Percentiles rank a stretch among this genome's conserved stretches.
phyloP scores from a whole-genome alignment of 768 basidiomycete species.

The Podaxis carcinomalis region DNA sequence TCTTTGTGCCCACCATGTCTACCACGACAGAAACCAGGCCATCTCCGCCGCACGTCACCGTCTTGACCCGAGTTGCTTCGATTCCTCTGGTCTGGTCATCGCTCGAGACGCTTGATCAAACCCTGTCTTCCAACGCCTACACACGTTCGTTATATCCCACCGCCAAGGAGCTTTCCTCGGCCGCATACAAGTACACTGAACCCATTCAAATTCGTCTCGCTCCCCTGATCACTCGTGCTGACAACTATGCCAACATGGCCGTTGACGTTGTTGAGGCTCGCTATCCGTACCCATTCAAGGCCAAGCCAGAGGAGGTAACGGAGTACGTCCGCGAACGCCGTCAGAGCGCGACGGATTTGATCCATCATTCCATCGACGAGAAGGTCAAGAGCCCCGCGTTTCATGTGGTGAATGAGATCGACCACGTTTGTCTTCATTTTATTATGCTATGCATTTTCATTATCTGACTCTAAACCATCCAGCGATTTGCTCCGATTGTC shows the following conservation, averaged over 20 bases:
- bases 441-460: conserved; percentile 14
- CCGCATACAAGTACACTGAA: conserved; percentile 58
- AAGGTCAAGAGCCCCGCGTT: conserved; percentile 60
- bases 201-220: conserved; percentile 64
- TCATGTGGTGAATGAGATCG: conserved; percentile 61
- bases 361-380: conserved; percentile 42
- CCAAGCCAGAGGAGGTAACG: conserved; percentile 67
- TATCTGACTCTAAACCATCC: conserved; percentile 9
- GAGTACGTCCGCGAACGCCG: conserved; percentile 53
- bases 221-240: conserved; percentile 59
- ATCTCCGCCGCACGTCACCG: conserved; percentile 52
- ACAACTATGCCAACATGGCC: conserved; percentile 69
- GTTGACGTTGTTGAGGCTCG: conserved; percentile 69
- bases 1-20: conserved; percentile 19
- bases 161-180: conserved; percentile 55
- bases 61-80: conserved; percentile 58
- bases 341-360: conserved; percentile 48
- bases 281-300: conserved; percentile 75
- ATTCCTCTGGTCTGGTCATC: conserved; percentile 72
- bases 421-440: conserved; percentile 49
- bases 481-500: conserved; percentile 74
- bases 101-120: conserved; percentile 53
- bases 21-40: conserved; percentile 21
- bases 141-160: conserved; percentile 63
- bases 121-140: conserved; percentile 54